phyloP scores from a whole-genome alignment of 257 asterid genomes.

The Datura wrightii region DNA sequence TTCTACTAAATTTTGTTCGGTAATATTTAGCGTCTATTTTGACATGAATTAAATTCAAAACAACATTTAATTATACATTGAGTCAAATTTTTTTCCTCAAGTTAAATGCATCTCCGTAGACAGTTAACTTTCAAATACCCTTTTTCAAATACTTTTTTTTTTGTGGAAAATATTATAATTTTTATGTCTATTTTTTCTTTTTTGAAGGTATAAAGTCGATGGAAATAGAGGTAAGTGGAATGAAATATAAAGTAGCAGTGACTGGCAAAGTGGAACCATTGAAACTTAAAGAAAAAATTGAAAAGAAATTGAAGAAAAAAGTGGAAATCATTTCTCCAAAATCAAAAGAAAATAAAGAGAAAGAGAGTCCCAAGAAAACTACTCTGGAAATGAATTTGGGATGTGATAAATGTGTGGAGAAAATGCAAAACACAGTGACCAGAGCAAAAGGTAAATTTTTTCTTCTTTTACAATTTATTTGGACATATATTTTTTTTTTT shows the following conservation, averaged over 20 bases:
- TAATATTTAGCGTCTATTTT: neutral
- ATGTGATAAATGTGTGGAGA: neutral
- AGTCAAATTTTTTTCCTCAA: too few relatives aligned
- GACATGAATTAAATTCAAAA: too few relatives aligned
- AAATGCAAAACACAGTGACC: neutral
- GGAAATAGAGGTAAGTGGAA: neutral
- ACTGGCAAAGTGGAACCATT: neutral
- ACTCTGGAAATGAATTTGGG: neutral
- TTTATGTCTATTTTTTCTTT: neutral
- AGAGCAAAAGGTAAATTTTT: neutral
- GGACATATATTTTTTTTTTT: neutral
- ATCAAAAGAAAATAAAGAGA: neutral
- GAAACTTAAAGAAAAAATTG: neutral
- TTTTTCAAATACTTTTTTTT: too few relatives aligned
- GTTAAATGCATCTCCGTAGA: too few relatives aligned
- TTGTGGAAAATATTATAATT: neutral
- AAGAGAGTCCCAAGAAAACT: neutral
- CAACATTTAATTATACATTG: too few relatives aligned
- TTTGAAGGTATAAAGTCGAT: constrained; percentile 18
- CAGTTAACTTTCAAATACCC: too few relatives aligned
- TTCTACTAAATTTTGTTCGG: neutral
- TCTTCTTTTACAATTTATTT: neutral
- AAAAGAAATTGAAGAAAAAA: neutral
- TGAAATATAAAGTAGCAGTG: constrained; percentile 22
- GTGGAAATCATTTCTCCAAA: constrained; percentile 26